Base-by-base conservation (phyloP, 2,329 filamentous ascomycete species). In the Laburnicola sp. region DNA sequence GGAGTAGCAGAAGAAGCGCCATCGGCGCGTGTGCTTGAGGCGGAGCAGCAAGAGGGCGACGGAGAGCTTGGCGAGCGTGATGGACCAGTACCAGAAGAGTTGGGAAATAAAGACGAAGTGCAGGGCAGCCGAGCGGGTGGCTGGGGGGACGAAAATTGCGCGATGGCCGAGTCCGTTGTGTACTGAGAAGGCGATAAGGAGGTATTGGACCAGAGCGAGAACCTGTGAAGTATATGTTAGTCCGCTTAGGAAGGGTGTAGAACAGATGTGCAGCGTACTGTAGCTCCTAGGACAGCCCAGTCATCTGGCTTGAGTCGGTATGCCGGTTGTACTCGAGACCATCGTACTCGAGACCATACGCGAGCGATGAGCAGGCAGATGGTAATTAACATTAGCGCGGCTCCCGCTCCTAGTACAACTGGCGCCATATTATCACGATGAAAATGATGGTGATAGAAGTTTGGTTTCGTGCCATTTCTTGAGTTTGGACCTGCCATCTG, bases 81-180 rank as follows among this genome's bases (percentile, higher is more conserved):
- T 57, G n/a, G 58, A 53, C 49, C 59, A 66, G 48, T 63, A 63
- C 63, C 64, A 68, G 35, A 66, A 27, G 3, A 63, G 48, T 53
- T 68, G 65, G 34, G 49, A 50, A 23, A 60, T 53, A 53, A 68
- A 68, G 54, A 65, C 45, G 27, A 65, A 57, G 41, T 51, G 53
- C 25, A 65, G 52, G 39, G 61, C 54, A 6, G 39, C 28, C 3
- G 45, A 35, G 22, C 62, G 62, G 8, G 44, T 31, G 6, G 46
- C n/a, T 35, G 57, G 49, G 16, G 56, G 30, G 16, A 68, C 61
- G 42, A 65, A 64, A 38, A 37, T 44, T 5, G 57, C 41, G 31
- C 40, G 61, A n/a, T 55, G 58, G n/a, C 65, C 64, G 11, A 65
- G 58, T 34, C 65, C 65, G 45, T 62, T 30, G 34, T 52, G 22